Evolutionary conservation across 441 rosid genomes (phyloP), one percentile per base, ranked within the genome.

Genomic region (Breynia disticha): DNA sequence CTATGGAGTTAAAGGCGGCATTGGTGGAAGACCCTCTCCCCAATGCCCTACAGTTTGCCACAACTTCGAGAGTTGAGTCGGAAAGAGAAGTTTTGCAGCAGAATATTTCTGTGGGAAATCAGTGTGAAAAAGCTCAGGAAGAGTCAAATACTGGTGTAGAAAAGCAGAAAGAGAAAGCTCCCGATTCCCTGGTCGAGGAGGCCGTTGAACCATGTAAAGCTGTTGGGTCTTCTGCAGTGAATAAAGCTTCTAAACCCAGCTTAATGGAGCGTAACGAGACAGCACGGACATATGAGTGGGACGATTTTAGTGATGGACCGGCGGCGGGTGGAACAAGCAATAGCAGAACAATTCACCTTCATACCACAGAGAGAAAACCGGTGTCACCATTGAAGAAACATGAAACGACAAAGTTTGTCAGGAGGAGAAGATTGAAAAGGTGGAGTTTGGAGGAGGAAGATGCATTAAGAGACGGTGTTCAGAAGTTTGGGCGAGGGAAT

Each of bases 401-500:
- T 55, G 28, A 43, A 46, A 6, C 12, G 7, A 16, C 48, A 12
- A 78, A 56, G 28, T 7, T 73, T 28, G 37, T 48, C 19, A 60
- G 57, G 38, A 75, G 74, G 62, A 79, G 85, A 51, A 52, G 12
- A 44, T 48, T 10, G 21, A 79, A 57, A 50, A 62, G 45, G 54
- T 83, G 85, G 85, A 75, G 67, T 20, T 2, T 57, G 19, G 72
- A 72, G 63, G 87, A 81, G 64, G 91, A 79, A 72, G 72, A 79
- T 10, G 77, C 77, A 12, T 56, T 79, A 67, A 63, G 67, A 48
- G 72, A 64, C 19, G 83, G 68, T 8, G 79, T 73, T 28, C 18
- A 50, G 18, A 44, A 48, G 80, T 72, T 57, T 54, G 87, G 83
- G 9, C 45, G 14, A 53, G 75, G 76, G 50, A 63, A 57, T 24